Base-by-base conservation (phyloP, 306 rosid species). In the Prunus padus region DNA sequence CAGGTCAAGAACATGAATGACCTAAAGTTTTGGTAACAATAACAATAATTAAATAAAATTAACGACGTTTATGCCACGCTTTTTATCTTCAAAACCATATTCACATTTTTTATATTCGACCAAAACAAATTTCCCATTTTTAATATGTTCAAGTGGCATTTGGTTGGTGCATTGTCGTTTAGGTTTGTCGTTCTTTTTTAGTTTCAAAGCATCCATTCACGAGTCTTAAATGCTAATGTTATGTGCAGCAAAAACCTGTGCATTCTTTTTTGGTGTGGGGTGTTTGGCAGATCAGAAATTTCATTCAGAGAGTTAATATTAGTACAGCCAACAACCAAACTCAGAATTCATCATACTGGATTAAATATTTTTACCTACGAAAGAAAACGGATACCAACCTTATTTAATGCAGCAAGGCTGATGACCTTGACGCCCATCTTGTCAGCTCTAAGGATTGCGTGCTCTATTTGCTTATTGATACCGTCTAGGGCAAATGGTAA, bases 381-480 rank as follows among this genome's bases (percentile, higher is more conserved):
- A 25, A 45, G 54, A 40, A 55, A 25, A n/a, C 11, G 12, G 7
- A 33, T 19, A 65, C 91, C 78, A 51, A 96, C 99, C 99, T 96
- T 92, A 86, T 92, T 96, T 73, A 96, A 82, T 55, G 99, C 99
- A 68, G 99, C 97, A 13, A 96, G 93, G 85, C 99, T 96, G 23
- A 96, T 90, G 82, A 96, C 99, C 83, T 88, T 87, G 28, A 96
- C 92, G 2, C 99, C 99, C 61, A 92, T 68, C 75, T 81, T 89
- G 79, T 96, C 97, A 23, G 99, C 99, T 84, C 91, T 85, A 5
- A 92, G 84, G 52, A 96, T 96, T 62, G 99, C 96, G 26, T 81
- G 65, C 75, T 96, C 99, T 77, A 96, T 96, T 13, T 86, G 98
- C 30, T 90, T 88, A 71, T 96, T 96, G 79, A 96, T 96, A 57